Percentiles rank a stretch among this genome's conserved stretches.
phyloP scores from a whole-genome alignment of 805 yeast species.

The Sugiyamaella boreocaroliniensis region DNA sequence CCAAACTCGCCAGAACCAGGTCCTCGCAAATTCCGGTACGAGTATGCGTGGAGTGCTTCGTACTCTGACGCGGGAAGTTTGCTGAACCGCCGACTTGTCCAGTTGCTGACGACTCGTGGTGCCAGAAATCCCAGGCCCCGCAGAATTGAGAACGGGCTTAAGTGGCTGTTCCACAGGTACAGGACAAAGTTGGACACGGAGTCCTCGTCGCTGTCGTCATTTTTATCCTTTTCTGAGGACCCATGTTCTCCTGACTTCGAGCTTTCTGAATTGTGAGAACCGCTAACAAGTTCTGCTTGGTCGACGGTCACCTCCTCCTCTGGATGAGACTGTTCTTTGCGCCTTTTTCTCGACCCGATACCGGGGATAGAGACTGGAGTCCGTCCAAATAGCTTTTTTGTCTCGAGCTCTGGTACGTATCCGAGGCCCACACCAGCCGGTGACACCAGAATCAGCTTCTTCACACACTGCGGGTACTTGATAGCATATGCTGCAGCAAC shows the following conservation, averaged over 20 bases:
- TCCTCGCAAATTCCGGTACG: slow-evolving; percentile 75
- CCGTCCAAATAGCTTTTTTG: slow-evolving; percentile 4
- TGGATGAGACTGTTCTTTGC: neutral
- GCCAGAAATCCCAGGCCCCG: slow-evolving; percentile 72
- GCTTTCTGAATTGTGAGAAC: neutral
- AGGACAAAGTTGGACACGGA: slow-evolving; percentile 47
- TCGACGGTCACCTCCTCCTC: neutral
- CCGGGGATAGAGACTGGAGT: neutral
- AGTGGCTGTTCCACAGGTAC: slow-evolving; percentile 74
- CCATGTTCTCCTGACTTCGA: neutral
- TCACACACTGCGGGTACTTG: slow-evolving; percentile 52
- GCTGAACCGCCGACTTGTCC: slow-evolving; percentile 79
- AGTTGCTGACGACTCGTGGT: slow-evolving; percentile 76
- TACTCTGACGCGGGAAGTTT: slow-evolving; percentile 41
- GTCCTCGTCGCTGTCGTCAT: neutral
- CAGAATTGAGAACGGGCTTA: slow-evolving; percentile 76
- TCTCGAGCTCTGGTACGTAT: slow-evolving; percentile 12
- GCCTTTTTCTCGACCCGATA: neutral
- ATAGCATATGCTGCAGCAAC: slow-evolving; percentile 62
- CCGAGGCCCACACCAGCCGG: slow-evolving; percentile 73
- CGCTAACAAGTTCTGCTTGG: neutral
- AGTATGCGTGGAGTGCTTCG: slow-evolving; percentile 60
- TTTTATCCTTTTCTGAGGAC: no score
- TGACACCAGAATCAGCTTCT: slow-evolving; percentile 65
- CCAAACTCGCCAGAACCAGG: slow-evolving; percentile 91